phyloP scores from a whole-genome alignment of 202 grass and related monocot genomes.

The Dendrocalamus latiflorus region DNA sequence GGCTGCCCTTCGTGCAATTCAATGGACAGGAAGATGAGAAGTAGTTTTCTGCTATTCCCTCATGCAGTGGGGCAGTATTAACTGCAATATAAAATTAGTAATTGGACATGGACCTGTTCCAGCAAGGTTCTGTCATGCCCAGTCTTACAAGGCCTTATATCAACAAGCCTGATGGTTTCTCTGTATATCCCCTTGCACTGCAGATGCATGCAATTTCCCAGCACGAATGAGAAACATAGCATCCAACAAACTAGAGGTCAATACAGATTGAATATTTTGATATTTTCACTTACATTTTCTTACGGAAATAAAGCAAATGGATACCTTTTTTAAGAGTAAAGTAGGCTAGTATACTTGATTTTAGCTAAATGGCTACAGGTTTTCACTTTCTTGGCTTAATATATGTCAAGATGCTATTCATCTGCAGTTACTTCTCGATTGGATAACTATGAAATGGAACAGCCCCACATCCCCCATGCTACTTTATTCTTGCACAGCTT shows the following conservation, averaged over 20 bases:
- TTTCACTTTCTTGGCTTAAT: not conserved
- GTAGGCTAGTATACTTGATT: not conserved
- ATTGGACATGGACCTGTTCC: not conserved
- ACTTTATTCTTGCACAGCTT: constrained; percentile 11
- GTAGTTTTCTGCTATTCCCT: not conserved
- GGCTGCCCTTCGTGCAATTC: not conserved
- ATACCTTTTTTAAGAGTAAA: not conserved
- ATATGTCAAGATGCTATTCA: not conserved
- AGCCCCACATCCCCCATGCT: not conserved
- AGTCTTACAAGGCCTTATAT: not conserved
- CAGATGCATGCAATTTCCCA: not conserved
- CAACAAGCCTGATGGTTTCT: not conserved
- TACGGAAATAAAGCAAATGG: not conserved
- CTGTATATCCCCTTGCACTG: not conserved
- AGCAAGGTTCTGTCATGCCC: not conserved
- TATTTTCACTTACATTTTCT: not conserved
- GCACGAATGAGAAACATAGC: not conserved
- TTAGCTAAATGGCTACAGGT: not conserved
- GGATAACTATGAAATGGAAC: not conserved
- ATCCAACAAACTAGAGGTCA: not conserved
- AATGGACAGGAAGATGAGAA: not conserved
- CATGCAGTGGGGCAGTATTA: not conserved
- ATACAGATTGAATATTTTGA: not conserved
- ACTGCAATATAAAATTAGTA: not conserved
- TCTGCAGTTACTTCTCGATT: not conserved